A percentile compares a stretch with the other conserved stretches of the same genome.
These are phyloP conservation scores for Irpex sp. DNA, from an alignment of 1,284 basidiomycete genomes.

Conservation along the genomic window DNA sequence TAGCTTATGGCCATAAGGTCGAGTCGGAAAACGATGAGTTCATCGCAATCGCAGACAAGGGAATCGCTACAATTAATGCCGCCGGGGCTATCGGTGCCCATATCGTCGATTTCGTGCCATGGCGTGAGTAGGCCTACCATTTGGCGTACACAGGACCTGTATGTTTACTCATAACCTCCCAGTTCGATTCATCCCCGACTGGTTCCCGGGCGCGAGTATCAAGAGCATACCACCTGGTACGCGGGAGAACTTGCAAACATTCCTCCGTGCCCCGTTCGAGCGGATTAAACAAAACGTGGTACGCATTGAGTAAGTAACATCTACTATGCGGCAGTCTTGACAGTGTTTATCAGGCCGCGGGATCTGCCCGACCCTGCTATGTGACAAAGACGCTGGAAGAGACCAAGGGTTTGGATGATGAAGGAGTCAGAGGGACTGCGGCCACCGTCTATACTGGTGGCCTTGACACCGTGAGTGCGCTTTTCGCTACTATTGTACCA, in stretches of 20 bases:
- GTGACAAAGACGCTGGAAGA: not conserved
- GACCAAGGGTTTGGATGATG: not conserved
- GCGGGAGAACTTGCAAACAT: not conserved
- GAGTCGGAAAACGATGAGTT: constrained; percentile 14
- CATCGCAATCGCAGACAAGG: not conserved
- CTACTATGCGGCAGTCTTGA: not conserved
- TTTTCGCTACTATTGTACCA: not conserved
- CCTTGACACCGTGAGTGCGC: not conserved
- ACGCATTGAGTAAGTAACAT: not conserved
- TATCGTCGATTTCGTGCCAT: not conserved
- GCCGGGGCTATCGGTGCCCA: not conserved
- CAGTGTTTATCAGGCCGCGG: not conserved
- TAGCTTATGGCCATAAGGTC: constrained; percentile 14
- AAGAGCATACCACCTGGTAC: constrained; percentile 1
- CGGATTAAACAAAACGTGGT: not conserved
- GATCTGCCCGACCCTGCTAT: not conserved
- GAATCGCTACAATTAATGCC: not conserved
- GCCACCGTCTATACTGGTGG: not conserved
- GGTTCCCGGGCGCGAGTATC: constrained; percentile 17
- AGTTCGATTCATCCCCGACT: constrained; percentile 13
- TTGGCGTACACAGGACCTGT: not conserved
- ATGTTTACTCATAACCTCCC: not conserved
- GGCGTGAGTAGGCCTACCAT: not conserved
- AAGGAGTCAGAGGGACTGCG: not conserved
- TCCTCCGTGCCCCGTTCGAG: not conserved